Evolutionary conservation across 371 early-diverging fungal species (phyloP), one percentile per base, ranked within the genome.

Genomic region (Fennellomyces sp.): DNA sequence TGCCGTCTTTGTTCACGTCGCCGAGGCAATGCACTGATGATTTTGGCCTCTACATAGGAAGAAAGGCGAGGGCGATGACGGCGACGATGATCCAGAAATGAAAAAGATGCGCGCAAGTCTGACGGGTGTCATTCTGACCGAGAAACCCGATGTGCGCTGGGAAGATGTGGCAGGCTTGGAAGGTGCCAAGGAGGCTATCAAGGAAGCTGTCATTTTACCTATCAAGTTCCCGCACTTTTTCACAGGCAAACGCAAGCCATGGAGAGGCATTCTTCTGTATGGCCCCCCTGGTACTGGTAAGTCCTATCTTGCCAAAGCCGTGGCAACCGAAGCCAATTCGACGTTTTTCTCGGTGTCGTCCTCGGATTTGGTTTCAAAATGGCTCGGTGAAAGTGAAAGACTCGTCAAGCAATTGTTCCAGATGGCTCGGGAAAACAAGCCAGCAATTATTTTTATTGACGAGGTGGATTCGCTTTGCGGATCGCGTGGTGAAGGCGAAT

Each of bases 231-330:
- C 97, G 35, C 97, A 97, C 55, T 77, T 98, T 48, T 99, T 98
- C 61, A 94, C 94, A 26, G 86, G 92, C 58, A 86, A 96, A 73
- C 89, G 99, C 67, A 89, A 90, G 56, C 99, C 99, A 33, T 99
- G 99, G 93, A 81, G 90, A 59, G 99, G 99, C 19, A 98, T 99
- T 59, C 78, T 99, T 50, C 73, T 99, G 26, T 99, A 98, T 75
- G 99, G 99, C 3, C 98, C 98, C 28, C 99, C 99, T 19, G 98
- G 99, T 68, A 97, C 99, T 0, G 97, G 99, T 64, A 98, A 99
- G 82, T 93, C 98, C 12, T 95, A 92, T 65, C 83, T 99, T 58
- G 98, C 99, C 25, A 97, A 96, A 72, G 98, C 97, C 0, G 95
- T 98, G 11, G 98, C 99, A 1, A 97, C 97, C 2, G 97, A 98